phyloP scores from a whole-genome alignment of 2,329 filamentous ascomycete genomes.

The Ophiostoma sp. region DNA sequence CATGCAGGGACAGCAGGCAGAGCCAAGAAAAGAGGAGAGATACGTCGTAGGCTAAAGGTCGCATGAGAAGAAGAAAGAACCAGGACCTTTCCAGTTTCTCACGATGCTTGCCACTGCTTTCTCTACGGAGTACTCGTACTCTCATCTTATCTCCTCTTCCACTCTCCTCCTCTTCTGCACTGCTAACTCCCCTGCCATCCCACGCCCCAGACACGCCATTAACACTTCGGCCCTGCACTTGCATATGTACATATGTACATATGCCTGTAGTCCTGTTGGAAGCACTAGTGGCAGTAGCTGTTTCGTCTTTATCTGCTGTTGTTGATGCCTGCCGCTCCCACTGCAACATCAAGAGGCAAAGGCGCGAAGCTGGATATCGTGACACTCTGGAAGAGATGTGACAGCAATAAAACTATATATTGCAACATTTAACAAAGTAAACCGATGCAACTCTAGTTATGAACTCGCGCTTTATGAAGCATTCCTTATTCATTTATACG shows the following conservation, averaged over 20 bases:
- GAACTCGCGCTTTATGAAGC: too few relatives aligned
- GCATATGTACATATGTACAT: not conserved
- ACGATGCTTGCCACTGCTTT: not conserved
- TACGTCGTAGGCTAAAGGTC: not conserved
- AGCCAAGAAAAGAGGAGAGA: not conserved
- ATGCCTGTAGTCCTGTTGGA: not conserved
- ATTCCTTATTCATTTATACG: too few relatives aligned
- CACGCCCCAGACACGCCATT: not conserved
- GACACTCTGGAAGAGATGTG: too few relatives aligned
- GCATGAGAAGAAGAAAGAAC: not conserved
- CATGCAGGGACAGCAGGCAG: slow-evolving; percentile 1
- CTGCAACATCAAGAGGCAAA: not conserved
- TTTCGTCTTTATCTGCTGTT: not conserved
- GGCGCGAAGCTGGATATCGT: too few relatives aligned
- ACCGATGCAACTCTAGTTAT: too few relatives aligned
- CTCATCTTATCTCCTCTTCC: too few relatives aligned
- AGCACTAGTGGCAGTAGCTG: slow-evolving; percentile 1
- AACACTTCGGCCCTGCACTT: not conserved
- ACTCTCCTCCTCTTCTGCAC: not conserved
- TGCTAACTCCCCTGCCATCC: not conserved
- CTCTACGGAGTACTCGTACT: too few relatives aligned
- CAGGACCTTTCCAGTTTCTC: not conserved
- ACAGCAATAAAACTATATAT: too few relatives aligned
- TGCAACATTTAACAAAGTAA: too few relatives aligned
- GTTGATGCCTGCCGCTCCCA: not conserved